Evolutionary conservation across 768 basidiomycete genomes (phyloP).

Genomic region (Naganishia randhawae): DNA sequence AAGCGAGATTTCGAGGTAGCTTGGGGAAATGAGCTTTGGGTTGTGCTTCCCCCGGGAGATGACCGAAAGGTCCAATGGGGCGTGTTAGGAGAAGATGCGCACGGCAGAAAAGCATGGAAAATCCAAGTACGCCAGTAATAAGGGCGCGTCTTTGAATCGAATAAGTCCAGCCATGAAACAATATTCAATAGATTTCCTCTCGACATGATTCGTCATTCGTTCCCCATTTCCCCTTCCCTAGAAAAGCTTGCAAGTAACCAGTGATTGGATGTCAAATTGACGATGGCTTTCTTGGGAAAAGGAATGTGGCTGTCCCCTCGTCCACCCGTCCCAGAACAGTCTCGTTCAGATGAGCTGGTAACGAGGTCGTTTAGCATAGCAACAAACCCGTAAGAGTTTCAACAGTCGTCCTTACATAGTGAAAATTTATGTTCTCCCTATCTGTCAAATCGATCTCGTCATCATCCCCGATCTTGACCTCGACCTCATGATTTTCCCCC

Average conservation of each 20-base stretch:
- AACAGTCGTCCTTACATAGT: background rate
- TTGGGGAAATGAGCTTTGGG: constrained; percentile 39
- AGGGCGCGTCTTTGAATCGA: background rate
- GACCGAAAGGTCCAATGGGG: constrained; percentile 37
- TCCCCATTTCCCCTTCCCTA: too few species aligned
- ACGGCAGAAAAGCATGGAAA: constrained; percentile 29
- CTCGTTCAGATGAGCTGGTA: background rate
- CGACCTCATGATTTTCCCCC: background rate
- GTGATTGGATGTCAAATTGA: too few species aligned
- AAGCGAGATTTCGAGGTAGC: constrained; percentile 40
- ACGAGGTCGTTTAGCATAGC: too few species aligned
- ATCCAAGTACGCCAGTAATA: constrained; percentile 11
- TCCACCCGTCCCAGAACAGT: too few species aligned
- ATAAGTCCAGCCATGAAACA: background rate
- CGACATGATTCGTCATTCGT: too few species aligned
- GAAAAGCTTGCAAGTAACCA: too few species aligned
- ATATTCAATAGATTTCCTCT: background rate
- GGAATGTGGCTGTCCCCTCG: too few species aligned
- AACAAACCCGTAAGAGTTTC: too few species aligned
- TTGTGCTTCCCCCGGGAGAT: constrained; percentile 43
- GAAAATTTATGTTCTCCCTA: constrained; percentile 2
- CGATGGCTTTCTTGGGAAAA: too few species aligned
- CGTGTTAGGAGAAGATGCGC: constrained; percentile 31
- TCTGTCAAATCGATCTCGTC: constrained; percentile 19
- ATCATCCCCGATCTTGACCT: background rate